Conservation (phyloP, 2,329 filamentous ascomycete genomes). For the Aspergillaceae sp. region DNA sequence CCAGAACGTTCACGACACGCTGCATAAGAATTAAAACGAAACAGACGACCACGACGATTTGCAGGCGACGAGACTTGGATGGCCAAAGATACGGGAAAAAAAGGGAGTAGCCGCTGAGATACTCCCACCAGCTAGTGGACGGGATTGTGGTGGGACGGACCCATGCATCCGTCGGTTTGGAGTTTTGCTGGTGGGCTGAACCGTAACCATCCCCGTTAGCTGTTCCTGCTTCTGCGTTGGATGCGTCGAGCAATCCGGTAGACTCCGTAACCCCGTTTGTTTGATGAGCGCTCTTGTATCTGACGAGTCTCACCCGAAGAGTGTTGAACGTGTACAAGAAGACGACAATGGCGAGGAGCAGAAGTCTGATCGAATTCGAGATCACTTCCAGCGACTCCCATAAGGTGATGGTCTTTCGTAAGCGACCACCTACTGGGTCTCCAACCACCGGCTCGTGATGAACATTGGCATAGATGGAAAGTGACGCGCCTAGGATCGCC, state of each 20-base stretch:
- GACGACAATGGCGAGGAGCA: constrained; percentile 54
- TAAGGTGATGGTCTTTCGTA: constrained; percentile 32
- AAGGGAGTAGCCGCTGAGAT: constrained; percentile 79
- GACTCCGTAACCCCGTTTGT: constrained; percentile 35
- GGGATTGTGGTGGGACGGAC: constrained; percentile 81
- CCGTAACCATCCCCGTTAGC: constrained; percentile 46
- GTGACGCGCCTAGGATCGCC: constrained; percentile 59
- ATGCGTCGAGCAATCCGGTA: constrained; percentile 33
- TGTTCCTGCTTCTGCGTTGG: constrained; percentile 37
- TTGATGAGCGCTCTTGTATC: constrained; percentile 18
- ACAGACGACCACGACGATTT: constrained; percentile 72
- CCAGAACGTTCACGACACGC: constrained; percentile 74
- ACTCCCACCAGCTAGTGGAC: constrained; percentile 91
- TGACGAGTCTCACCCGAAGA: constrained; percentile 39
- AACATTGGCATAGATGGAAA: constrained; percentile 58
- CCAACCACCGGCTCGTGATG: constrained; percentile 56
- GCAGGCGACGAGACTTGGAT: constrained; percentile 64
- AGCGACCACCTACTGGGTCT: constrained; percentile 36
- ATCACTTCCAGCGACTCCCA: constrained; percentile 36
- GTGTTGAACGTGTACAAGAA: constrained; percentile 49
- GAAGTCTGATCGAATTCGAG: constrained; percentile 59
- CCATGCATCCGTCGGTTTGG: constrained; percentile 59
- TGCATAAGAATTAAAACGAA: constrained; percentile 72
- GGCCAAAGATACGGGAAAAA: constrained; percentile 98
- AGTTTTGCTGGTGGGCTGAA: constrained; percentile 36